Percentiles rank a stretch among this genome's conserved stretches.
Conservation (phyloP, 192 early-diverging fungal genomes). For the Spinellus fusiger region DNA sequence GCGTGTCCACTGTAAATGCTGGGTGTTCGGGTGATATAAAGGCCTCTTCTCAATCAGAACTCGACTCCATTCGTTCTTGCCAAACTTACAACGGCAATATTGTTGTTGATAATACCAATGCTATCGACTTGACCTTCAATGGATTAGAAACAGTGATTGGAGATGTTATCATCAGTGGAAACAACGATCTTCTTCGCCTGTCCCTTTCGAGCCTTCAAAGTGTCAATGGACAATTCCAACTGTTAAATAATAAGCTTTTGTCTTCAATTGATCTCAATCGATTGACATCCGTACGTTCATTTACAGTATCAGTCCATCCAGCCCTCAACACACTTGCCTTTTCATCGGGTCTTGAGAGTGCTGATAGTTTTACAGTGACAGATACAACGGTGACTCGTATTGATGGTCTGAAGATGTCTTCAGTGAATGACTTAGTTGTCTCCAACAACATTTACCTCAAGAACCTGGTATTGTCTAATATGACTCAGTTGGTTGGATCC, state of each 20-base stretch:
- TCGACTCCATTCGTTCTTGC: slow-evolving; percentile 20
- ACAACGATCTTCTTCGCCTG: slow-evolving; percentile 11
- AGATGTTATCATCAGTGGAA: slow-evolving; percentile 17
- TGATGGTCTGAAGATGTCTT: slow-evolving; percentile 15
- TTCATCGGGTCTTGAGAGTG: slow-evolving; percentile 13
- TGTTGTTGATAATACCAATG: slow-evolving; percentile 13
- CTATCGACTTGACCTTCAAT: slow-evolving; percentile 4
- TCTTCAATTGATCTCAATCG: slow-evolving; percentile 4
- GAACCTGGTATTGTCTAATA: slow-evolving; percentile 8
- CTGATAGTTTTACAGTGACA: slow-evolving; percentile 12
- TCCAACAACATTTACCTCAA: slow-evolving; percentile 30
- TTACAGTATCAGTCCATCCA: slow-evolving; percentile 19
- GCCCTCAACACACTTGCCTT: slow-evolving; percentile 17
- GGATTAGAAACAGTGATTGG: slow-evolving; percentile 17
- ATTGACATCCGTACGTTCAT: slow-evolving; percentile 3
- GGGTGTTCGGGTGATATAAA: slow-evolving; percentile 17
- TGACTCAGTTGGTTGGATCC: slow-evolving; percentile 2
- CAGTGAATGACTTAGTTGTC: slow-evolving; percentile 3
- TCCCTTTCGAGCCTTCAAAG: slow-evolving; percentile 17
- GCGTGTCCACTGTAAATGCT: neutral
- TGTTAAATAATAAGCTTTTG: slow-evolving; percentile 23
- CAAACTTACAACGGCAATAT: slow-evolving; percentile 25
- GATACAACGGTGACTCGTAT: slow-evolving; percentile 19
- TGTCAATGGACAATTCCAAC: slow-evolving; percentile 16
- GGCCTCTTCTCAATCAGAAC: slow-evolving; percentile 18